Conservation (phyloP, 2,329 filamentous ascomycete genomes). For the Neonectria coccinea region DNA sequence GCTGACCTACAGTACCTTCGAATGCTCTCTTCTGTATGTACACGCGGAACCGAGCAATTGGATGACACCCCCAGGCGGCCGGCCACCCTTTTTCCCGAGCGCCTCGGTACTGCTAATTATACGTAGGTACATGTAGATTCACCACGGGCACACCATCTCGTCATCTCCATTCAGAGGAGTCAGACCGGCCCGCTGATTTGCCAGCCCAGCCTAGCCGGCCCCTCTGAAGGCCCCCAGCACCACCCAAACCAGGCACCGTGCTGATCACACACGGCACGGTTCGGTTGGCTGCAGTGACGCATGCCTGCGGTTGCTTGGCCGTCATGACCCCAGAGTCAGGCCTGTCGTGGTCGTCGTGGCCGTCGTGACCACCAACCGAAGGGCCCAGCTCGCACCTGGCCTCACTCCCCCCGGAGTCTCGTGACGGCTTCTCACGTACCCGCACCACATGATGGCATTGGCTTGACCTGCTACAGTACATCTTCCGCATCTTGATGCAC, state of each 20-base stretch:
- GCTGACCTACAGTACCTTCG: background rate
- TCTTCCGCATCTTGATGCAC: background rate
- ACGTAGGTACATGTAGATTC: background rate
- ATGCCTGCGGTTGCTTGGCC: constrained; percentile 28
- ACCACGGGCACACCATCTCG: constrained; percentile 9
- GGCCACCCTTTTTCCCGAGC: background rate
- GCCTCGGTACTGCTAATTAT: background rate
- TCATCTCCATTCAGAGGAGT: background rate
- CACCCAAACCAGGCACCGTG: constrained; percentile 27
- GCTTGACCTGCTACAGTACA: constrained; percentile 3
- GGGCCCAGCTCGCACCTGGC: constrained; percentile 10
- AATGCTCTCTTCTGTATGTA: background rate
- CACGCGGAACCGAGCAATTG: constrained; percentile 1
- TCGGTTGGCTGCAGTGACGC: constrained; percentile 45
- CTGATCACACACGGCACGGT: constrained; percentile 29
- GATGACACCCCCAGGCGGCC: constrained; percentile 11
- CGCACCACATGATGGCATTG: constrained; percentile 41
- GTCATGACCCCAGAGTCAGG: background rate
- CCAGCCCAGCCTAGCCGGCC: constrained; percentile 5
- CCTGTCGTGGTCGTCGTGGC: constrained; percentile 18
- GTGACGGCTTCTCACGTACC: constrained; percentile 33
- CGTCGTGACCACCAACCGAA: constrained; percentile 27
- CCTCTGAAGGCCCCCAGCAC: constrained; percentile 5
- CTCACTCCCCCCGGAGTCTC: constrained; percentile 28
- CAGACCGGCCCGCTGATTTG: constrained; percentile 17